Conservation (phyloP, 768 basidiomycete species). For the Mycena crocata region DNA sequence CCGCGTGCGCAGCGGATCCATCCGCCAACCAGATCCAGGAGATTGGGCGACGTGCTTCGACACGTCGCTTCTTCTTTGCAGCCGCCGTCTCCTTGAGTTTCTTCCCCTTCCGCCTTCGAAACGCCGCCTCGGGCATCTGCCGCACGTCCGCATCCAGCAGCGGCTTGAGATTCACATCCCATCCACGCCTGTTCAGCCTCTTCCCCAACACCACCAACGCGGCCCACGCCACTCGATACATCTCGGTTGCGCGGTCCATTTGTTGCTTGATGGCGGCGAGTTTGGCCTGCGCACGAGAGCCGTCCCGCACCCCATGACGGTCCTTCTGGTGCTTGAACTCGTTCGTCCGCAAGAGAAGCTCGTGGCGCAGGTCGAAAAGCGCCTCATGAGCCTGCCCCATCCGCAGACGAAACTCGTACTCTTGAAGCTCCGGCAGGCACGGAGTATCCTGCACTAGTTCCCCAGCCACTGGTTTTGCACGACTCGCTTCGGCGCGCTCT, state of each 20-base stretch:
- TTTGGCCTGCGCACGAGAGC: background rate
- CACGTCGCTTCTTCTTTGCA: background rate
- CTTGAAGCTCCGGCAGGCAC: background rate
- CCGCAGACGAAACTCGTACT: constrained; percentile 8
- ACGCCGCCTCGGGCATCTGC: constrained; percentile 13
- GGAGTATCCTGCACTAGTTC: constrained; percentile 10
- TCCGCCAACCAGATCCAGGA: constrained; percentile 26
- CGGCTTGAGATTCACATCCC: constrained; percentile 3
- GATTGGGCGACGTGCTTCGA: background rate
- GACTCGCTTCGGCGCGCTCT: background rate
- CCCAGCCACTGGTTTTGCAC: background rate
- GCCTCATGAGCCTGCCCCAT: constrained; percentile 15
- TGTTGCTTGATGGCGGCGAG: background rate
- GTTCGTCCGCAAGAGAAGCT: constrained; percentile 15
- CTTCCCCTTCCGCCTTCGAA: constrained; percentile 1
- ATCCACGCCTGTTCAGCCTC: background rate
- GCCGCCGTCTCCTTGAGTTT: background rate
- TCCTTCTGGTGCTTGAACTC: constrained; percentile 7
- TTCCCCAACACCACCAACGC: constrained; percentile 6
- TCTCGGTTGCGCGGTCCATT: background rate
- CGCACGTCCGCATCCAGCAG: constrained; percentile 8
- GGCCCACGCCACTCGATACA: background rate
- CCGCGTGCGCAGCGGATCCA: constrained; percentile 15
- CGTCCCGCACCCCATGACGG: background rate
- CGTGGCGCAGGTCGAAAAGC: constrained; percentile 5